Evolutionary conservation across 306 rosid species (phyloP).

Genomic region (Cyamopsis tetragonoloba): DNA sequence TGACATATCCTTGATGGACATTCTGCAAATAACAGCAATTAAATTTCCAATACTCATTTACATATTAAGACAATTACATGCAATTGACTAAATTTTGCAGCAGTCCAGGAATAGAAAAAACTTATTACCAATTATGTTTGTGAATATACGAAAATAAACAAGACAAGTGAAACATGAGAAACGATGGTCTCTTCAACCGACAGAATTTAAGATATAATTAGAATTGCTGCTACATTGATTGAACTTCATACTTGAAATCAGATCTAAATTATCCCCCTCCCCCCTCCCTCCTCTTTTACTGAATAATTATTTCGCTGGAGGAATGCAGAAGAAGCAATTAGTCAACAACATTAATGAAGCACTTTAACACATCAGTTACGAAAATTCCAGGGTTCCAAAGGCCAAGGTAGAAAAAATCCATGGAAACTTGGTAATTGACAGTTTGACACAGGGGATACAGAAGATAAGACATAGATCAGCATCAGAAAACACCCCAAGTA

Average conservation of each 20-base stretch:
- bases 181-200: neutral
- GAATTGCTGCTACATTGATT: constrained; percentile 28
- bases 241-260: constrained; percentile 23
- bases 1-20: constrained; percentile 74
- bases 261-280: constrained; percentile 18
- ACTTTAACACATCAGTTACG: constrained; percentile 5
- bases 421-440: constrained; percentile 4
- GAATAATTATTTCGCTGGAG: constrained; percentile 2
- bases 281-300: neutral
- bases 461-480: constrained; percentile 28
- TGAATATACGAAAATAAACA: neutral
- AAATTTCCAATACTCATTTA: neutral
- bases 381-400: constrained; percentile 7
- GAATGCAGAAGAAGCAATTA: constrained; percentile 24
- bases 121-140: neutral
- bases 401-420: neutral
- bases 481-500: neutral
- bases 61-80: neutral
- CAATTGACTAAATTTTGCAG: constrained; percentile 5
- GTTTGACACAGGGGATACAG: too few species aligned
- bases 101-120: neutral
- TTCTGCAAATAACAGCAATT: constrained; percentile 46
- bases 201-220: neutral
- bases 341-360: constrained; percentile 10
- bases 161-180: neutral